phyloP scores from a whole-genome alignment of 2,329 filamentous ascomycete species.

The Ceratocystis albifundus region DNA sequence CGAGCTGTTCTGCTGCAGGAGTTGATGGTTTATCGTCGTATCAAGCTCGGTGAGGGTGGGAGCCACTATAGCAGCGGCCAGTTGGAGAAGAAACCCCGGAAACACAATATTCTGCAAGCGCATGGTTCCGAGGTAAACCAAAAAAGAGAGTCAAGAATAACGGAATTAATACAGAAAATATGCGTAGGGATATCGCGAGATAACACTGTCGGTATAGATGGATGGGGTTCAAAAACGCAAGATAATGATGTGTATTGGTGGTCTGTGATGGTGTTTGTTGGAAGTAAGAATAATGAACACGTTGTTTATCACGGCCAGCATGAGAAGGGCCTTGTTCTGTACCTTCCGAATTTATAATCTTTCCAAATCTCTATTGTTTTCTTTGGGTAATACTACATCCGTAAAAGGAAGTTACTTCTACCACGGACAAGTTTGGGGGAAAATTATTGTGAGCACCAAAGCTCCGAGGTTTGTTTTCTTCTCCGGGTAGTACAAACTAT shows the following conservation, averaged over 20 bases:
- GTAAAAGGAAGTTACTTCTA: neutral
- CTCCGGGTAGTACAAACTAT: neutral
- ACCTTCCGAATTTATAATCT: neutral
- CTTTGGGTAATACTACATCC: neutral
- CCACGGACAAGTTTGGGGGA: neutral
- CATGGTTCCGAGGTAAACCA: neutral
- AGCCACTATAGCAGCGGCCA: conserved; percentile 4
- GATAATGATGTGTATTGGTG: conserved; percentile 7
- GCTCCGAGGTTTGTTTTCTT: neutral
- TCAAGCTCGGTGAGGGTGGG: conserved; percentile 7
- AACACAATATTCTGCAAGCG: conserved; percentile 3
- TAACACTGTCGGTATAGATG: conserved; percentile 8
- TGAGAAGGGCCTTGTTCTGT: neutral
- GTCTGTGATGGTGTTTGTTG: neutral
- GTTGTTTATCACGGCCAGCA: conserved; percentile 1
- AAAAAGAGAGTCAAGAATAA: neutral
- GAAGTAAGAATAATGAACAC: neutral
- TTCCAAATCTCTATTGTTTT: neutral
- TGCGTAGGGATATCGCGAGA: neutral
- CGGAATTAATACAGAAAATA: conserved; percentile 3
- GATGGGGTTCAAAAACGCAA: neutral
- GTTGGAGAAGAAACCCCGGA: conserved; percentile 8
- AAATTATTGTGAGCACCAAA: neutral
- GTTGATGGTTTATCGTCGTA: neutral
- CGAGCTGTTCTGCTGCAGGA: neutral